phyloP scores from a whole-genome alignment of 768 basidiomycete species.

The Kwoniella dendrophila region DNA sequence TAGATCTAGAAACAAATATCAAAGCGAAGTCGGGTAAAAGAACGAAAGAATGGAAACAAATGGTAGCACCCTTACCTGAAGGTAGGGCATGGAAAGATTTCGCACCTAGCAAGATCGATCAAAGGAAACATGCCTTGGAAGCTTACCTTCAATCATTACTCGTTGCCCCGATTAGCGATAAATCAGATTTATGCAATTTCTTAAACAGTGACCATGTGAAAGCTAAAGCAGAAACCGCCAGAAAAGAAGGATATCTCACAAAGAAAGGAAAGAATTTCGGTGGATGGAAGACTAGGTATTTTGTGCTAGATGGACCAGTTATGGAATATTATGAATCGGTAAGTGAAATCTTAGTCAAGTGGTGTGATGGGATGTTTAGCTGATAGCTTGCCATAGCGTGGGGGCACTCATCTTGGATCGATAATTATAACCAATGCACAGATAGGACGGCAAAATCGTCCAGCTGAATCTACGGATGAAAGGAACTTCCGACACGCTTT shows the following conservation, averaged over 20 bases:
- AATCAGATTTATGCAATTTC: conserved; percentile 87
- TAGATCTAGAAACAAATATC: conserved; percentile 80
- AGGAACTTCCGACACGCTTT: conserved; percentile 97
- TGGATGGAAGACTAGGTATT: conserved; percentile 95
- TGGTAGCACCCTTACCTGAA: conserved; percentile 82
- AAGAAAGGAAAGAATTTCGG: conserved; percentile 98
- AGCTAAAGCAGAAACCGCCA: conserved; percentile 67
- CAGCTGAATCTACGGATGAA: conserved; percentile 71
- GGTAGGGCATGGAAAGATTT: conserved; percentile 95
- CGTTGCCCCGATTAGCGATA: conserved; percentile 77
- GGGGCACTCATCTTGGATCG: conserved; percentile 86
- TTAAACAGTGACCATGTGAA: conserved; percentile 85
- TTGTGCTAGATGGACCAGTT: conserved; percentile 85
- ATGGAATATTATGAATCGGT: conserved; percentile 96
- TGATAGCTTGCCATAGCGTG: conserved; percentile 63
- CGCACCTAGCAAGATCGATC: conserved; percentile 93
- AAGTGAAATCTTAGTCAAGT: conserved; percentile 56
- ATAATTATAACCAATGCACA: conserved; percentile 89
- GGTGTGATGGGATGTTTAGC: not conserved
- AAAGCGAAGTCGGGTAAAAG: conserved; percentile 64
- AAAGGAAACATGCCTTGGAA: conserved; percentile 76
- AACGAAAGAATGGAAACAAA: conserved; percentile 65
- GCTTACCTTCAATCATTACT: conserved; percentile 82
- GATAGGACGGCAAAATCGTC: conserved; percentile 85
- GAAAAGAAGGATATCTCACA: conserved; percentile 94